phyloP scores from a whole-genome alignment of 768 basidiomycete species.

The Postia placenta region DNA sequence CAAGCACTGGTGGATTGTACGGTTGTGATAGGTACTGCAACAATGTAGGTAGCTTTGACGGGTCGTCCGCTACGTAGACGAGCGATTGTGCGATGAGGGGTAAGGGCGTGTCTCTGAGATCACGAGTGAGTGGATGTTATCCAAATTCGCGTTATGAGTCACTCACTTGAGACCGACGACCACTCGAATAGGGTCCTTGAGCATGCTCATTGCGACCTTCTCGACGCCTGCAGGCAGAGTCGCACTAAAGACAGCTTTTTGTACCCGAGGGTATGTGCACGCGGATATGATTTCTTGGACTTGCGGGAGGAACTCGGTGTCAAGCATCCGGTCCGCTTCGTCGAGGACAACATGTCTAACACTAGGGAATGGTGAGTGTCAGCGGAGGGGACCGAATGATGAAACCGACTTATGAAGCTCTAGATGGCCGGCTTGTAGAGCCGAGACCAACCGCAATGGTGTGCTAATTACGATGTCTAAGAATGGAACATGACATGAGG shows the following conservation, averaged over 20 bases:
- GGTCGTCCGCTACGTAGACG: constrained; percentile 87
- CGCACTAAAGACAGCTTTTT: constrained; percentile 91
- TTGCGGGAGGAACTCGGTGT: constrained; percentile 83
- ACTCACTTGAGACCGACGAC: constrained; percentile 95
- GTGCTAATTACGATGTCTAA: constrained; percentile 90
- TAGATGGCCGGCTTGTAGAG: constrained; percentile 62
- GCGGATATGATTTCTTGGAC: constrained; percentile 80
- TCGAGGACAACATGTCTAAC: constrained; percentile 84
- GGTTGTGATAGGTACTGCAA: constrained; percentile 73
- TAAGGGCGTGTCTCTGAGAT: constrained; percentile 81
- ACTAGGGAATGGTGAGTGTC: constrained; percentile 32
- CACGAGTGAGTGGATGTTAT: constrained; percentile 1
- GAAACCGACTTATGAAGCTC: constrained; percentile 64
- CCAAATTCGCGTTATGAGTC: too few relatives aligned
- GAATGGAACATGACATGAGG: background rate
- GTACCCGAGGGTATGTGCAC: constrained; percentile 61
- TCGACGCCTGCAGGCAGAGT: constrained; percentile 89
- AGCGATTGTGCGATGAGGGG: constrained; percentile 86
- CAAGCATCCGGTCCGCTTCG: constrained; percentile 89
- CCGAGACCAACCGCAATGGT: constrained; percentile 80
- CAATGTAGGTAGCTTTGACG: constrained; percentile 90
- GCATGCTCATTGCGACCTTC: constrained; percentile 79
- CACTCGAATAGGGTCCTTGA: constrained; percentile 81
- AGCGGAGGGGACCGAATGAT: background rate
- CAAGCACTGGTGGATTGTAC: constrained; percentile 84